Evolutionary conservation across 495 filamentous ascomycete genomes (phyloP), one percentile per base, ranked within the genome.

Genomic region (Penicillium diatomitis): DNA sequence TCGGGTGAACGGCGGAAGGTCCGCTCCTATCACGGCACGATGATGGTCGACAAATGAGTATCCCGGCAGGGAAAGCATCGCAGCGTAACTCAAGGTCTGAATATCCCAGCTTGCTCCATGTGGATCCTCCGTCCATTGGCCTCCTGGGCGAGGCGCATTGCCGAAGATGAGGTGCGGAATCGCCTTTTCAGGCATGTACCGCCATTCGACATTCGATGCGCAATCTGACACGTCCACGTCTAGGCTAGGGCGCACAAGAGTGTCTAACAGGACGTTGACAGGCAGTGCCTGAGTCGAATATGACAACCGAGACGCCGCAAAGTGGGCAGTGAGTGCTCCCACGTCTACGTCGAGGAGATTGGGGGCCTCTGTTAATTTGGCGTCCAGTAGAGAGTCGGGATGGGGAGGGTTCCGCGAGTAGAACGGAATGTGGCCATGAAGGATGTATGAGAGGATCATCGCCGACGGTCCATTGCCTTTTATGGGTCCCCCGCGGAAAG

Each of bases 221-320:
- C 69, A 56, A 44, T 63, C 61, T 0, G 73, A 66, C 43, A 76
- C 73, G 36, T 82, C 75, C 0, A 77, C 76, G 48, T 86, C 82
- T 11, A 78, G 73, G 50, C 82, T 77, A 5, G 82, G 82, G n/a
- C 79, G 73, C 6, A 86, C 58, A 6, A 86, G 67, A 0, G 82
- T 84, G 51, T 86, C 82, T 1, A 86, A 60, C 28, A 86, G 64
- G 4, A 79, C 77, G 51, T 86, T 85, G 28, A 84, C 69, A 0
- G 82, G 82, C 1, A 84, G 69, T 2, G 82, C 80, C 55, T 84
- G 81, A 1, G 72, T 81, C 28, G 82, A 84, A 56, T 86, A 85
- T 2, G 77, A 79, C 11, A 83, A 67, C 6, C 71, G 67, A 0
- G 82, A 81, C 2, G 78, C 80, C 4, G 67, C 72, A 55, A 86